Evolutionary conservation across 1,284 basidiomycete genomes (phyloP), one percentile per base, ranked within the genome.

Genomic region (Cutaneotrichosporon sp.): DNA sequence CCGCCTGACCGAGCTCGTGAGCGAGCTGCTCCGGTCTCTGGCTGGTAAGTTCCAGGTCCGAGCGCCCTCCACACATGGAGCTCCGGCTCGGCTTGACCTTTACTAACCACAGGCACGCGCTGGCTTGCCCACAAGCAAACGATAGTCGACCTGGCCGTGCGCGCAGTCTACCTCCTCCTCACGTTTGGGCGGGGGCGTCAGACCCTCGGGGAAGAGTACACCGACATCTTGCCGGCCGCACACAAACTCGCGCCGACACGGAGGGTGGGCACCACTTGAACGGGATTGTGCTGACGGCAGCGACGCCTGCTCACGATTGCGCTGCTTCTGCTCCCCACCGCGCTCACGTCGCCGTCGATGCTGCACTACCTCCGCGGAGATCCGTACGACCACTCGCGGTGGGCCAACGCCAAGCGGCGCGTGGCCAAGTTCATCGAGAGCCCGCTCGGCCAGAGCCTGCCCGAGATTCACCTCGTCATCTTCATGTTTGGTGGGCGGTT

Each of bases 161-260:
- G 88, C 69, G 77, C 90, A 10, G 73, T 87, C 6, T 94, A 95
- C 75, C 88, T 88, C 70, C 85, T 87, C 3, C 78, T 92, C 62
- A 91, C 91, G 0, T 86, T 87, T 60, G 90, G 90, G 42, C 83
- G 87, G 89, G 92, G 88, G 3, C 84, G 83, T 3, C 91, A 92
- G 76, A 92, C 90, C 2, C 82, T 95, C 0, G 92, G 92, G 16
- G 92, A 95, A 77, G 92, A 95, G 74, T 95, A 95, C 72, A 93
- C 91, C 1, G 90, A 91, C 70, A 88, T 91, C 33, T 89, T 91
- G 85, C 86, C 88, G 58, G 85, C 87, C 16, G 25, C 47, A 60
- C 86, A 87, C 14, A 72, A 79, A 10, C 59, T 62, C 8, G 46
- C 62, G 11, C 71, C 72, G 7, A 64, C 71, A 0, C 65, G 64